Percentiles rank a stretch among this genome's conserved stretches.
These are phyloP conservation scores for Globisporangium apiculatum DNA, from an alignment of 352 stramenopile species.

Conservation along the genomic window DNA sequence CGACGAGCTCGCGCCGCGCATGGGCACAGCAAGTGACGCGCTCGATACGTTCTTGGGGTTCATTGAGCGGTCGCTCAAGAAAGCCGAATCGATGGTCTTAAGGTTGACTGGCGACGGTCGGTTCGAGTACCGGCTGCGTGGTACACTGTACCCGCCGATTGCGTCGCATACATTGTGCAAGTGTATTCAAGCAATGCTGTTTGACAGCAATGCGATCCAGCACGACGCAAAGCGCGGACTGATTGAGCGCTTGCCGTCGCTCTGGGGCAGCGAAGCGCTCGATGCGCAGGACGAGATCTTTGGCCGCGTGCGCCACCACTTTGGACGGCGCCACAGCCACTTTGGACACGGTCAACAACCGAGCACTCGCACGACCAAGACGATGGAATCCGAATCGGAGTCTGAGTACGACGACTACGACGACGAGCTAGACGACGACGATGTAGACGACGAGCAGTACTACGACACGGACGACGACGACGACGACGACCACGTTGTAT, in stretches of 20 bases:
- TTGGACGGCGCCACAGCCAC: conserved; percentile 25
- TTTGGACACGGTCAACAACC: conserved; percentile 17
- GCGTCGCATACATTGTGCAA: conserved; percentile 58
- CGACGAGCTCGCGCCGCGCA: conserved; percentile 62
- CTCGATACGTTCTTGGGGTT: conserved; percentile 61
- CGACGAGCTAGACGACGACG: conserved; percentile 23
- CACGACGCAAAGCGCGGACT: conserved; percentile 69
- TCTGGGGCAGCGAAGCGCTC: conserved; percentile 60
- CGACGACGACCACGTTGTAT: conserved; percentile 2
- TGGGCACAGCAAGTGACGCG: conserved; percentile 42
- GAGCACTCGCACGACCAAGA: conserved; percentile 25
- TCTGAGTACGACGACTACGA: conserved; percentile 22
- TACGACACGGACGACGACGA: conserved; percentile 14
- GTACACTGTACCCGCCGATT: conserved; percentile 64
- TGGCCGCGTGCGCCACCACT: conserved; percentile 25
- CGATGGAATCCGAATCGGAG: conserved; percentile 28
- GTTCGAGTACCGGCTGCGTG: conserved; percentile 66
- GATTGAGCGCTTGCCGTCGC: conserved; percentile 59
- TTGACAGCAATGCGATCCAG: conserved; percentile 78
- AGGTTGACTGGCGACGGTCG: conserved; percentile 50
- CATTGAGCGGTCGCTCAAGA: conserved; percentile 78
- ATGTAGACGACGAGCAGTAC: conserved; percentile 9
- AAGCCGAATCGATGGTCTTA: conserved; percentile 76
- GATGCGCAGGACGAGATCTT: conserved; percentile 64
- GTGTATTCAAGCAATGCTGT: conserved; percentile 66